Evolutionary conservation across 352 stramenopile species (phyloP).

Genomic region (Salisapilia sapeloensis): DNA sequence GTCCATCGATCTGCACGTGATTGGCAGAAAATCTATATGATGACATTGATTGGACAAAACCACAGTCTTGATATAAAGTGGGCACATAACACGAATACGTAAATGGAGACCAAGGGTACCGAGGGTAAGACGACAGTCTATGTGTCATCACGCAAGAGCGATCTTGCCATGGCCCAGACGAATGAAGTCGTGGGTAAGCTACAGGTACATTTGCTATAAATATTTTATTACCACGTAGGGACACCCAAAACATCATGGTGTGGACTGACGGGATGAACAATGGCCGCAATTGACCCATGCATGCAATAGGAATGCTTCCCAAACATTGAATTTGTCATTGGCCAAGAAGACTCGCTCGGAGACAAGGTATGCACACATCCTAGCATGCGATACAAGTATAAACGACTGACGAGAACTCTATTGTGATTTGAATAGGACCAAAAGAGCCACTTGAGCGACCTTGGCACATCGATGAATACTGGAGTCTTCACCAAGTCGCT

Average conservation of each 20-base stretch:
- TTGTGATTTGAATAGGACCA: conserved; percentile 13
- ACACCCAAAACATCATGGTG: neutral
- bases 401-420: neutral
- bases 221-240: neutral
- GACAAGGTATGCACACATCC: conserved; percentile 35
- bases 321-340: conserved; percentile 56
- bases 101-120: too few relatives aligned
- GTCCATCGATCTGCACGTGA: too few relatives aligned
- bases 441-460: conserved; percentile 53
- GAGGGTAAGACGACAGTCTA: too few relatives aligned
- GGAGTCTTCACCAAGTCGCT: conserved; percentile 84
- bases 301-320: conserved; percentile 27
- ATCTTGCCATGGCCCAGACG: conserved; percentile 79
- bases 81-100: too few relatives aligned
- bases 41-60: too few relatives aligned
- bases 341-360: conserved; percentile 62
- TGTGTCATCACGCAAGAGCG: conserved; percentile 77
- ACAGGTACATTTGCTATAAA: conserved; percentile 14
- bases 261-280: neutral
- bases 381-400: too few relatives aligned
- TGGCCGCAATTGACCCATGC: conserved; percentile 1
- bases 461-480: conserved; percentile 45
- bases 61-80: too few relatives aligned
- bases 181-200: conserved; percentile 73
- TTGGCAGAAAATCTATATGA: too few relatives aligned